Evolutionary conservation across 768 basidiomycete genomes (phyloP).

Genomic region (Suillus clintonianus): DNA sequence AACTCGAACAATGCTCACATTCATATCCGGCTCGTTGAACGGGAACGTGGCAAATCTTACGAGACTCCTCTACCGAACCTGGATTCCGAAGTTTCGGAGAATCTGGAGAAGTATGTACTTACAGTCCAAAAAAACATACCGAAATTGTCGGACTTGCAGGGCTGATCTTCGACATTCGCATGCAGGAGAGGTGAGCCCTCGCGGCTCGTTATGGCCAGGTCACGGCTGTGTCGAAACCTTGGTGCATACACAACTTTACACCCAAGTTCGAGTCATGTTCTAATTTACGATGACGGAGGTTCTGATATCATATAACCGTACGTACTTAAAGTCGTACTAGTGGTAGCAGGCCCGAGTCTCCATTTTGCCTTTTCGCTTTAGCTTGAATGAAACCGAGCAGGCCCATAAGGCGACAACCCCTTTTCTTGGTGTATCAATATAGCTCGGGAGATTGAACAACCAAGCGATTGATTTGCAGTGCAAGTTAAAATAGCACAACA

Average conservation of each 20-base stretch:
- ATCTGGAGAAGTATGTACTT: neutral
- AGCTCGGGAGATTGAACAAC: neutral
- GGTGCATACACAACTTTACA: neutral
- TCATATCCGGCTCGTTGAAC: slow-evolving; percentile 13
- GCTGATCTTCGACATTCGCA: neutral
- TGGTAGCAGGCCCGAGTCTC: neutral
- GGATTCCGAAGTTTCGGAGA: neutral
- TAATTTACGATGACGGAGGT: neutral
- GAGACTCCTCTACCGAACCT: slow-evolving; percentile 17
- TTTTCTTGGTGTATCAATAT: neutral
- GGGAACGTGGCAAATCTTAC: slow-evolving; percentile 33
- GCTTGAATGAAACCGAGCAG: neutral
- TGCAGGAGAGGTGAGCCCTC: neutral
- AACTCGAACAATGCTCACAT: slow-evolving; percentile 27
- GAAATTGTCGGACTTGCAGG: neutral
- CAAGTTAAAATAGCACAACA: neutral
- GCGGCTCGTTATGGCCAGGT: neutral
- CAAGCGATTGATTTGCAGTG: neutral
- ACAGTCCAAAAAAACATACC: slow-evolving; percentile 4
- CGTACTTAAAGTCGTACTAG: neutral
- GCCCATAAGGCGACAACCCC: neutral
- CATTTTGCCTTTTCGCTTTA: slow-evolving; percentile 4
- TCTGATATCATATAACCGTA: neutral
- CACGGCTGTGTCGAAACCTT: neutral
- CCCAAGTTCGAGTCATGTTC: neutral